A percentile compares a stretch with the other conserved stretches of the same genome.
Conservation (phyloP, 306 rosid species). For the Quercus dentata region DNA sequence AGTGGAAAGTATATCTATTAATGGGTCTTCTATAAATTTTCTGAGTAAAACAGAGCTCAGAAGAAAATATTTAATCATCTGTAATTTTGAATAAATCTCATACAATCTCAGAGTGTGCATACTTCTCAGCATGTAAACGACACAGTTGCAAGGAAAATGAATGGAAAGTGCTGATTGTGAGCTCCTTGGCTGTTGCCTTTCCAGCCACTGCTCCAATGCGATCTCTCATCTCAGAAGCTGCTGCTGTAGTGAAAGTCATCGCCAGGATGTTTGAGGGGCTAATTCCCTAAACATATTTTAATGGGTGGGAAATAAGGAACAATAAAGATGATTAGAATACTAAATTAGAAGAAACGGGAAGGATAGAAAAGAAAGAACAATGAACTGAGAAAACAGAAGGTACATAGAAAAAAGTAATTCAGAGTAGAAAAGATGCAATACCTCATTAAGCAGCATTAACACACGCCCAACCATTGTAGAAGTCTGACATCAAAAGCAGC, state of each 20-base stretch:
- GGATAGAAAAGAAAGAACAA: background rate
- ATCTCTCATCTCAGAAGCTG: conserved; percentile 96
- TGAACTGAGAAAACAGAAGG: background rate
- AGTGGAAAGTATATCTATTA: background rate
- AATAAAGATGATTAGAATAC: conserved; percentile 6
- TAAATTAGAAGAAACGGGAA: background rate
- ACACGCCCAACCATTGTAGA: conserved; percentile 97
- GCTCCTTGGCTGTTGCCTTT: conserved; percentile 71
- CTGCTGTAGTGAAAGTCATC: conserved; percentile 96
- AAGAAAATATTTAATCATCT: conserved; percentile 18
- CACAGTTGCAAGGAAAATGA: conserved; percentile 95
- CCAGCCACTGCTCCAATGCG: conserved; percentile 84
- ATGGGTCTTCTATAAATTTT: background rate
- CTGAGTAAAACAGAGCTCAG: conserved; percentile 2
- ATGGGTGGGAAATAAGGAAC: conserved; percentile 15
- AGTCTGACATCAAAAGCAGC: conserved; percentile 53
- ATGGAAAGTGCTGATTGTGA: conserved; percentile 94
- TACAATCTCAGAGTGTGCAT: conserved; percentile 27
- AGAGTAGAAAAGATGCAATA: conserved; percentile 16
- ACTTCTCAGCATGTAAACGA: conserved; percentile 89
- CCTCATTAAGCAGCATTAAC: conserved; percentile 87
- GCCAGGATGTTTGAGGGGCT: conserved; percentile 75
- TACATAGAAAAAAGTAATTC: conserved; percentile 6
- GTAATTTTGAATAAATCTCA: background rate
- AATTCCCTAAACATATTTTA: conserved; percentile 50